Percentiles rank a stretch among this genome's conserved stretches.
Conservation (phyloP, 192 early-diverging fungal genomes). For the Funneliformis mosseae region DNA sequence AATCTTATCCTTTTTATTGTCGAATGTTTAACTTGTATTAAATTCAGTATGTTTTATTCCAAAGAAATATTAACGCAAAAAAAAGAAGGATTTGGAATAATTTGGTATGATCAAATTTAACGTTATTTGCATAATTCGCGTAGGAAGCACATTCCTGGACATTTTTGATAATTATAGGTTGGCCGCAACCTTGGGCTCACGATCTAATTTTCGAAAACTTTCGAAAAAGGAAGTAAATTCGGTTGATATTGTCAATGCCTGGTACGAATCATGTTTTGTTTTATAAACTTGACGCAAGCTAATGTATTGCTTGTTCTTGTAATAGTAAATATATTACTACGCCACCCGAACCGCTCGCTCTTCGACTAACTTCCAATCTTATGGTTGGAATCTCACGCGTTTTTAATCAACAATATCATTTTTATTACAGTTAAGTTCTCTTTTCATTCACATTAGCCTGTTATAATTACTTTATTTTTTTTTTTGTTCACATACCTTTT, state of each 20-base stretch:
- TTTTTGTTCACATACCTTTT: not conserved
- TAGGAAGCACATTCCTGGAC: not conserved
- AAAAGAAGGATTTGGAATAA: conserved; percentile 51
- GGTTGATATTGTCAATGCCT: conserved; percentile 55
- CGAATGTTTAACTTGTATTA: not conserved
- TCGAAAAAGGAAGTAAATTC: conserved; percentile 58
- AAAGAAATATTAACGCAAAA: conserved; percentile 58
- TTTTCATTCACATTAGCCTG: not conserved
- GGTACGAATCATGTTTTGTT: conserved; percentile 32
- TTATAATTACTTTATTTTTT: not conserved
- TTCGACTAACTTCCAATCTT: conserved; percentile 60
- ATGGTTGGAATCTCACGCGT: conserved; percentile 60
- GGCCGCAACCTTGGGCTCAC: conserved; percentile 54
- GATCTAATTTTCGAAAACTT: conserved; percentile 52
- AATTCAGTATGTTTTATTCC: conserved; percentile 56
- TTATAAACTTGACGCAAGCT: not conserved
- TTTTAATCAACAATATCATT: conserved; percentile 56
- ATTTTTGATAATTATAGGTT: conserved; percentile 40
- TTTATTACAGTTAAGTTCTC: conserved; percentile 49
- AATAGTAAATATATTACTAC: conserved; percentile 39
- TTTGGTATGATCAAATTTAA: conserved; percentile 44
- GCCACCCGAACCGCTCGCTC: conserved; percentile 58
- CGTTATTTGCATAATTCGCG: not conserved
- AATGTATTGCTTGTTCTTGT: not conserved
- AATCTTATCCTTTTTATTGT: not conserved